Evolutionary conservation across 1,284 basidiomycete species (phyloP), one percentile per base, ranked within the genome.

Genomic region (Violaceomyces palustris): DNA sequence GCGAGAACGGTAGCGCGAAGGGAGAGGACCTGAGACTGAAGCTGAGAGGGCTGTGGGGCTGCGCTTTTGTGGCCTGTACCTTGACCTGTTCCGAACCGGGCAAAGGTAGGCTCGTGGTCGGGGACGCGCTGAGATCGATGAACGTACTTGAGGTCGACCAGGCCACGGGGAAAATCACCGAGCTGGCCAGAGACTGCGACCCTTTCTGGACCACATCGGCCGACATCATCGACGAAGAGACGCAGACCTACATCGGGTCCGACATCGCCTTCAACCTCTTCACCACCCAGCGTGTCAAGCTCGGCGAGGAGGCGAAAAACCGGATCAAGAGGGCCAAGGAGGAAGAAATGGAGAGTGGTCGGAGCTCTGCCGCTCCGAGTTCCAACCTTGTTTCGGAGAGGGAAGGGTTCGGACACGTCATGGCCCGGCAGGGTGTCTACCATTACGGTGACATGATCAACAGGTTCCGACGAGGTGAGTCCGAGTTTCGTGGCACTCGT

Each of bases 381-480:
- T 5, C 35, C 35, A 8, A 36, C 35, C 11, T 38, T 26, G 10
- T 23, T 32, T 18, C 43, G 1, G 21, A 40, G 6, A 23, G 37
- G 7, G 42, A 54, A 8, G 17, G 42, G 24, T 50, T 43, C 26
- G 45, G 56, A 3, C 66, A 67, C 19, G 61, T 61, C 19, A 69
- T 71, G 64, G 61, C 64, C 26, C 43, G 67, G 17, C 45, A 42
- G 4, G 64, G 53, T 5, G 58, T 51, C 7, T 71, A 55, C 50
- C 69, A 72, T 43, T 66, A 67, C 32, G 69, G 68, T 19, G 69
- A 72, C 39, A 53, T 69, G 58, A 50, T 72, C 35, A 69, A 71
- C 54, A 55, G 45, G 29, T 57, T 72, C 31, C 35, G 33, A 12
- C 28, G 55, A 18, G 51, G 51, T 41, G 28, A 47, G 53, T 55